A percentile compares a stretch with the other conserved stretches of the same genome.
Evolutionary conservation across 176 grass and related monocot genomes (phyloP).

Genomic region (Carex pumila): DNA sequence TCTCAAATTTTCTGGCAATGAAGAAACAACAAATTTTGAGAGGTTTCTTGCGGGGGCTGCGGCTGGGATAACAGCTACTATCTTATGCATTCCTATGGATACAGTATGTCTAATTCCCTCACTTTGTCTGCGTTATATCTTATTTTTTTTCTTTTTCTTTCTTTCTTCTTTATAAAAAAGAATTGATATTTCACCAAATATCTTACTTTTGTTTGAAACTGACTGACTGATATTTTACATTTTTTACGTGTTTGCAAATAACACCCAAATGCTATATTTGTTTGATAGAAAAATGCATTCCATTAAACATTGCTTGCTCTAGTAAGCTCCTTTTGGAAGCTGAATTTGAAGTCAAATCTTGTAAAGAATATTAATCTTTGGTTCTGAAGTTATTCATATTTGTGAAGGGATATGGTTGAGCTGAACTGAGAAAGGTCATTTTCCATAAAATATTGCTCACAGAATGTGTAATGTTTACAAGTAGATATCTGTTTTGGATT

Average conservation of each 20-base stretch:
- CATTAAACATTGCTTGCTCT: neutral
- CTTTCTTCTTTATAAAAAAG: neutral
- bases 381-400: neutral
- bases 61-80: constrained; percentile 76
- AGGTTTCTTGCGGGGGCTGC: constrained; percentile 88
- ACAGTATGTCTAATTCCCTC: constrained; percentile 51
- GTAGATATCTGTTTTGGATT: neutral
- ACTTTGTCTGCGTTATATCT: neutral
- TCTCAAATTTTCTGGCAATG: constrained; percentile 67
- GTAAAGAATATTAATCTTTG: neutral
- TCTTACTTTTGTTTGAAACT: neutral
- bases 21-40: constrained; percentile 94
- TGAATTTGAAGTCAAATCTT: neutral
- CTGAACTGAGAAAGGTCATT: neutral
- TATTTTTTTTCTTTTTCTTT: neutral
- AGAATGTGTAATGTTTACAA: neutral
- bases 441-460: neutral
- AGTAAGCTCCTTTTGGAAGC: neutral
- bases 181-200: neutral
- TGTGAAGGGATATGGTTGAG: neutral
- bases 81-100: constrained; percentile 94
- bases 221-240: neutral
- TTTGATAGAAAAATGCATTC: neutral
- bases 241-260: neutral
- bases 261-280: neutral